Base-by-base conservation (phyloP, 805 yeast species). In the Nakazawaea peltata region DNA sequence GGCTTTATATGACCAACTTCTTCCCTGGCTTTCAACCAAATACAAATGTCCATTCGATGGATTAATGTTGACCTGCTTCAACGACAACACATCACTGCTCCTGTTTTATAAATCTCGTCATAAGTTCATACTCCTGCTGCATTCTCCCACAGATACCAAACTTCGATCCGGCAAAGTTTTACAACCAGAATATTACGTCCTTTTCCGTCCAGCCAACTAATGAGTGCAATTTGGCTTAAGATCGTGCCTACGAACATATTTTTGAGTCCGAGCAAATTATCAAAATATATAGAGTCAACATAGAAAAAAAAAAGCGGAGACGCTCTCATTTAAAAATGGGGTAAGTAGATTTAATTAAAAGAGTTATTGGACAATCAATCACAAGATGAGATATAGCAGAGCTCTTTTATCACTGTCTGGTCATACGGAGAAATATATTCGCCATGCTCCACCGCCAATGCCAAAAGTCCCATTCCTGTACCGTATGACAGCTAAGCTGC, bases 401-500 rank as follows among this genome's bases (percentile, higher is more conserved):
- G n/a, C n/a, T n/a, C n/a, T n/a, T n/a, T n/a, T n/a, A n/a, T n/a
- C n/a, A n/a, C n/a, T n/a, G n/a, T n/a, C n/a, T n/a, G n/a, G n/a
- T n/a, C n/a, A n/a, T n/a, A n/a, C n/a, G n/a, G n/a, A n/a, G 6
- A 37, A 32, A 36, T 57, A 55, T 40, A 37, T 49, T 6, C 54
- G 55, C 48, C 84, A 78, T 47, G 81, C 82, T 10, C 70, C 71
- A 15, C 73, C 75, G 24, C 74, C 81, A 30, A 66, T 67, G 41
- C 90, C 92, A 22, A 78, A 80, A 46, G 76, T 75, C 14, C 73
- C 76, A 27, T 61, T 71, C 2, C 59, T 69, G 28, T 70, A 78
- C 49, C 67, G 71, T 39, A 4, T 32, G 12, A 68, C 78, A 15
- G 71, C 84, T 30, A 79, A 80, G 47, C 55, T 69, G 15, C 67